Percentiles rank a stretch among this genome's conserved stretches.
These are phyloP conservation scores for Apophysomyces ossiformis DNA, from an alignment of 371 early-diverging fungal species.

Conservation along the genomic window DNA sequence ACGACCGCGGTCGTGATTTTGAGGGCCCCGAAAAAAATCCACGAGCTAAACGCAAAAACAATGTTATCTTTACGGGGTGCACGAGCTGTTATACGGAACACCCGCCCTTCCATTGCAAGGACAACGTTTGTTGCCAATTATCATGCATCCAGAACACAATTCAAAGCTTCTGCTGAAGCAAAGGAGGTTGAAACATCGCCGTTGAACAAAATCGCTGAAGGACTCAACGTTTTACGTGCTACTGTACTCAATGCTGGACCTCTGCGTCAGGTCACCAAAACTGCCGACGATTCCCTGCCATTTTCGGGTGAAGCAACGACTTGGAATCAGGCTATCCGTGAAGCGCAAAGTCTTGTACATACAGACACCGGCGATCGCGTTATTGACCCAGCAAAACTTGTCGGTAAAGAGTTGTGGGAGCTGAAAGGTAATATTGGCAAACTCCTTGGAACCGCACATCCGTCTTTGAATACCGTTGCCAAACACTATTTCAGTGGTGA, in stretches of 20 bases:
- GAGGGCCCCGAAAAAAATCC: no score
- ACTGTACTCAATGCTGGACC: constrained; percentile 24
- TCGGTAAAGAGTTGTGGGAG: constrained; percentile 79
- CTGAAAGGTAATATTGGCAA: constrained; percentile 87
- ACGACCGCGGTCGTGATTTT: no score
- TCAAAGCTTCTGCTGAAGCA: not conserved
- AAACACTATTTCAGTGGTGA: constrained; percentile 89
- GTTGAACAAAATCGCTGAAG: constrained; percentile 37
- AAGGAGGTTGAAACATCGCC: constrained; percentile 23
- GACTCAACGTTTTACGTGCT: constrained; percentile 28
- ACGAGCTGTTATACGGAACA: not conserved
- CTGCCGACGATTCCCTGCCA: constrained; percentile 25
- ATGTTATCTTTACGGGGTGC: constrained; percentile 5
- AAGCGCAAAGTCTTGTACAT: constrained; percentile 55
- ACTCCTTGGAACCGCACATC: constrained; percentile 85
- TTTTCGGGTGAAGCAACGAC: constrained; percentile 46
- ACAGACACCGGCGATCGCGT: constrained; percentile 37
- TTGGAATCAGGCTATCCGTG: constrained; percentile 60
- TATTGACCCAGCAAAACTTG: constrained; percentile 66
- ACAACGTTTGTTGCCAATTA: not conserved
- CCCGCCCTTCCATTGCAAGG: not conserved
- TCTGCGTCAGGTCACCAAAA: constrained; percentile 21
- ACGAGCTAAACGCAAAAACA: not conserved
- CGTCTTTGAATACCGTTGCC: constrained; percentile 85
- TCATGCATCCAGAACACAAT: not conserved